Conservation (phyloP, 2,329 filamentous ascomycete genomes). For the Botrytis cinerea region DNA sequence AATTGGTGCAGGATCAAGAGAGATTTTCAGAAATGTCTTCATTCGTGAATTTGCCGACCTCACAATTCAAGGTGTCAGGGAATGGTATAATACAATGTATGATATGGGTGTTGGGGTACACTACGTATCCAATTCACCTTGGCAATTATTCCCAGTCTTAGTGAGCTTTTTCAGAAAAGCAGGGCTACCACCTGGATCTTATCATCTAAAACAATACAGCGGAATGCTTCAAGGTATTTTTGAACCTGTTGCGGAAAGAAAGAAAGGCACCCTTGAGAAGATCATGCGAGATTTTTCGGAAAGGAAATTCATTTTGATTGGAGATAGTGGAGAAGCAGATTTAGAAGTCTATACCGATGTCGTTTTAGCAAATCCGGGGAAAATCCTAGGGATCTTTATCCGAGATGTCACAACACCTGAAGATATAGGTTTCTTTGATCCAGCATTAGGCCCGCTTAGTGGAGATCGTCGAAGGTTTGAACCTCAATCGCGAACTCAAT, state of each 20-base stretch:
- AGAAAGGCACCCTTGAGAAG: slow-evolving; percentile 82
- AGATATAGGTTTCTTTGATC: slow-evolving; percentile 74
- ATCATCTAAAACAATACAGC: slow-evolving; percentile 94
- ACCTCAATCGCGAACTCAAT: slow-evolving; percentile 26
- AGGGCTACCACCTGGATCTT: slow-evolving; percentile 81
- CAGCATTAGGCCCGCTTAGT: slow-evolving; percentile 39
- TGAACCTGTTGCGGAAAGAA: slow-evolving; percentile 92
- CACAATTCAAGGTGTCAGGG: slow-evolving; percentile 80
- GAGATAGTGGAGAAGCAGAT: slow-evolving; percentile 95
- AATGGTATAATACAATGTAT: slow-evolving; percentile 83
- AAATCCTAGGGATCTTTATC: slow-evolving; percentile 85
- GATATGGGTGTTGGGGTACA: slow-evolving; percentile 84
- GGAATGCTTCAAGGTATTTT: slow-evolving; percentile 98
- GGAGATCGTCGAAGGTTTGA: slow-evolving; percentile 32
- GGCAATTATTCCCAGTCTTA: slow-evolving; percentile 92
- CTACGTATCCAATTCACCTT: slow-evolving; percentile 98
- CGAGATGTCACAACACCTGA: slow-evolving; percentile 88
- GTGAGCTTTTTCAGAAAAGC: slow-evolving; percentile 81
- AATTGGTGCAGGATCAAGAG: slow-evolving; percentile 80
- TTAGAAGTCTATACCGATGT: slow-evolving; percentile 96
- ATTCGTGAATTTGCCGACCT: slow-evolving; percentile 81
- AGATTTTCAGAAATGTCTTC: slow-evolving; percentile 96
- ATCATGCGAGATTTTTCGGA: slow-evolving; percentile 88
- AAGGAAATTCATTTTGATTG: slow-evolving; percentile 85
- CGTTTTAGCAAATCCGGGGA: slow-evolving; percentile 78